These are phyloP conservation scores for Claviceps paspali DNA, from an alignment of 2,329 filamentous ascomycete species.

Conservation along the genomic window DNA sequence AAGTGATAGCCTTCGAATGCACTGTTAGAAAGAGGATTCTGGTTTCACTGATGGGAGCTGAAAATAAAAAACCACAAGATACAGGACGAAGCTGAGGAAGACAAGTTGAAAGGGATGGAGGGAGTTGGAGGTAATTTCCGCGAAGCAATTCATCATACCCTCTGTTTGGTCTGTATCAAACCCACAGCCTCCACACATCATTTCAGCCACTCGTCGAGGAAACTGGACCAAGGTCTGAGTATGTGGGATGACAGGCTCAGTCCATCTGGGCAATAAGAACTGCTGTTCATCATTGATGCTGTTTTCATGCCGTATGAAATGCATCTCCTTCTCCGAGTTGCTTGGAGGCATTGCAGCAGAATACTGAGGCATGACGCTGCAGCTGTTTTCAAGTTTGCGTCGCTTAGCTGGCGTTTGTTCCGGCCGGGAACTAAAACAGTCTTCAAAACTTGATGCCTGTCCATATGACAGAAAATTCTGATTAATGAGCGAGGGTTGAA, in stretches of 20 bases:
- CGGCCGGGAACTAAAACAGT: constrained; percentile 14
- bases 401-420: constrained; percentile 16
- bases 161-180: constrained; percentile 13
- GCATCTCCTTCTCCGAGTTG: background rate
- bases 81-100: background rate
- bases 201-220: constrained; percentile 14
- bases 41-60: background rate
- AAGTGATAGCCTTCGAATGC: constrained; percentile 18
- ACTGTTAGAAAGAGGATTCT: background rate
- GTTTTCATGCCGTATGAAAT: background rate
- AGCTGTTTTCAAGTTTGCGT: constrained; percentile 14
- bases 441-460: constrained; percentile 15
- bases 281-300: constrained; percentile 8
- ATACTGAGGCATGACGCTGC: constrained; percentile 16
- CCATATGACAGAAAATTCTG: constrained; percentile 17
- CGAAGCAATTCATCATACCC: constrained; percentile 14
- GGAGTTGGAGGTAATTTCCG: background rate
- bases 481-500: constrained; percentile 12
- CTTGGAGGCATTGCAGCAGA: constrained; percentile 3
- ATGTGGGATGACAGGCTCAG: constrained; percentile 9
- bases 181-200: constrained; percentile 20
- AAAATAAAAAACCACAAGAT: background rate
- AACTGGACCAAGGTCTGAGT: constrained; percentile 13
- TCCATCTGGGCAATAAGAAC: constrained; percentile 11
- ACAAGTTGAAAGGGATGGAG: too few species aligned